These are phyloP conservation scores for Ceratobasidium sp. DNA, from an alignment of 1,284 basidiomycete species.

Conservation along the genomic window DNA sequence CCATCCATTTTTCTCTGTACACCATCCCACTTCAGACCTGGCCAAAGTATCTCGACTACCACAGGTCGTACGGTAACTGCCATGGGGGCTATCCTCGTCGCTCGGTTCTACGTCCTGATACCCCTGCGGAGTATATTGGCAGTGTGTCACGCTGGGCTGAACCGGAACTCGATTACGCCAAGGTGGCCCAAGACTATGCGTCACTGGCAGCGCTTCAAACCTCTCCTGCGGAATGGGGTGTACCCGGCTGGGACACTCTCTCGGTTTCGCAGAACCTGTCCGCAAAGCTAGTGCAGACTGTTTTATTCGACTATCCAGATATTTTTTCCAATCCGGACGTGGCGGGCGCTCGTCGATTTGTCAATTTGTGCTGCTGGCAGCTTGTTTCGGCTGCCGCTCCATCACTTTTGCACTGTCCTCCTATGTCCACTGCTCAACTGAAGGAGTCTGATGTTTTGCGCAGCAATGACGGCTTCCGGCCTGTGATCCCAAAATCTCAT, in stretches of 20 bases:
- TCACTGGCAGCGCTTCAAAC: background rate
- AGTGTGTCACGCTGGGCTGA: slow-evolving; percentile 4
- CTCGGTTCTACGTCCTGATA: background rate
- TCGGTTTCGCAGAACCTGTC: slow-evolving; percentile 6
- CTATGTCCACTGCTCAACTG: background rate
- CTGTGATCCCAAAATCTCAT: background rate
- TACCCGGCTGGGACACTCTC: background rate
- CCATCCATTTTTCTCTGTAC: background rate
- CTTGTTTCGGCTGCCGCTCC: slow-evolving; percentile 3
- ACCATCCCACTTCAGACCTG: background rate
- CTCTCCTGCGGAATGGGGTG: background rate
- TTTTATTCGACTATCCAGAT: background rate
- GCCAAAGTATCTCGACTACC: background rate
- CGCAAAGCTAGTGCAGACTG: background rate
- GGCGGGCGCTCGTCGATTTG: background rate
- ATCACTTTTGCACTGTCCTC: background rate
- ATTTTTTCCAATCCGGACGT: slow-evolving; percentile 5
- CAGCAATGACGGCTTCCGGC: background rate
- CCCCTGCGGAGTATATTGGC: background rate
- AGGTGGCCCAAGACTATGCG: background rate
- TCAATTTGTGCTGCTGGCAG: slow-evolving; percentile 15
- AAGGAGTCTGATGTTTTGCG: too few relatives aligned
- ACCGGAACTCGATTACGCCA: background rate
- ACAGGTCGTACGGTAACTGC: background rate
- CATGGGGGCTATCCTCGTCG: background rate